Percentiles rank a stretch among this genome's conserved stretches.
Conservation (phyloP, 805 yeast species). For the Debaryomyces maramus region DNA sequence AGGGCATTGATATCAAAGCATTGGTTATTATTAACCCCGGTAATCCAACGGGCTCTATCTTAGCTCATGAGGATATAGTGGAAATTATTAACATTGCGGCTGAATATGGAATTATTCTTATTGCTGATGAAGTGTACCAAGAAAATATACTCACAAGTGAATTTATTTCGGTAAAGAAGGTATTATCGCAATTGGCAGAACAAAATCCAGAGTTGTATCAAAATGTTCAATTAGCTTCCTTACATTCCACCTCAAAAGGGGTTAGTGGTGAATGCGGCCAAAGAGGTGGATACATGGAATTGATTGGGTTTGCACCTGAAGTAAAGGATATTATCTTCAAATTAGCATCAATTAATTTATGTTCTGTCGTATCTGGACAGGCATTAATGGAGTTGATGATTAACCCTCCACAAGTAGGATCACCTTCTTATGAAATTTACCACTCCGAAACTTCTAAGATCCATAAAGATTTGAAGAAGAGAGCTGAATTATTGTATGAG, state of each 20-base stretch:
- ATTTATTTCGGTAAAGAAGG: slow-evolving; percentile 82
- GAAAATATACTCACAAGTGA: slow-evolving; percentile 82
- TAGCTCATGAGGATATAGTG: slow-evolving; percentile 63
- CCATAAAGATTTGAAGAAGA: slow-evolving; percentile 56
- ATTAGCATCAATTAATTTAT: slow-evolving; percentile 85
- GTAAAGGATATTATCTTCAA: slow-evolving; percentile 73
- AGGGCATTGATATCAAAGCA: slow-evolving; percentile 68
- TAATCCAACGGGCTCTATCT: slow-evolving; percentile 93
- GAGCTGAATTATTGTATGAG: slow-evolving; percentile 64
- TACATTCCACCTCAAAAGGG: slow-evolving; percentile 98
- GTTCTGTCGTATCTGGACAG: slow-evolving; percentile 96
- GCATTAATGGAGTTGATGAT: slow-evolving; percentile 91
- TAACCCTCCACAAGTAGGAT: slow-evolving; percentile 82
- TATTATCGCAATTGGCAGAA: slow-evolving; percentile 62
- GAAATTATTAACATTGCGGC: slow-evolving; percentile 80
- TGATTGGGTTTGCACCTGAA: slow-evolving; percentile 73
- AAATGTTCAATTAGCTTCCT: slow-evolving; percentile 83
- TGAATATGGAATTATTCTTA: slow-evolving; percentile 75
- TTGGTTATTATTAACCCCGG: slow-evolving; percentile 97
- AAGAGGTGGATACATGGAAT: slow-evolving; percentile 98
- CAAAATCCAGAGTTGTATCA: slow-evolving; percentile 55
- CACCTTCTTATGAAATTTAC: slow-evolving; percentile 69
- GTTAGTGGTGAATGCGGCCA: slow-evolving; percentile 99
- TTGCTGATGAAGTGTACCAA: slow-evolving; percentile 98
- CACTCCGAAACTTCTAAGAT: slow-evolving; percentile 60